Evolutionary conservation across 169 alveolate genomes (phyloP).

Genomic region (Cryptosporidium ubiquitum): DNA sequence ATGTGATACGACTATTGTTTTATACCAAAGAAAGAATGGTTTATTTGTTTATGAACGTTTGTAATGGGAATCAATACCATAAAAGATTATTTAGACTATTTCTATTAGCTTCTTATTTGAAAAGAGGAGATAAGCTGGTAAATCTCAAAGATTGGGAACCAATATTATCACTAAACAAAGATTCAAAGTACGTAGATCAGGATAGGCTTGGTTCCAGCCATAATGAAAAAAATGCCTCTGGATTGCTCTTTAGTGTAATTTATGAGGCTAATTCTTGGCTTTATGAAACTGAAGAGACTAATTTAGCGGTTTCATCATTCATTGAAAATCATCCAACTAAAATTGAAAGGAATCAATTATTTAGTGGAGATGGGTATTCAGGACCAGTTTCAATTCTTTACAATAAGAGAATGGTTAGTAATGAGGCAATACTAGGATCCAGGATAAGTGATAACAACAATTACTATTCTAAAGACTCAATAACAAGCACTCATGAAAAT

Average conservation of each 20-base stretch:
- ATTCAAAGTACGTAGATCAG: background rate
- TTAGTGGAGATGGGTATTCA: constrained; percentile 65
- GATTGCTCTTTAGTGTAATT: constrained; percentile 57
- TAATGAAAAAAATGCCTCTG: constrained; percentile 26
- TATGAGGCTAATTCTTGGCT: constrained; percentile 71
- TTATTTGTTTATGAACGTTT: constrained; percentile 54
- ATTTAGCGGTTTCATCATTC: constrained; percentile 65
- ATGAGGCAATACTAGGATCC: background rate
- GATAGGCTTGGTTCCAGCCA: background rate
- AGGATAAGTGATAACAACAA: background rate
- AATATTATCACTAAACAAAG: constrained; percentile 21
- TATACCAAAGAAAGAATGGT: constrained; percentile 49
- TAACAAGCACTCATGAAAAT: background rate
- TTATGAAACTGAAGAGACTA: constrained; percentile 64
- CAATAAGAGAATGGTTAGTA: background rate
- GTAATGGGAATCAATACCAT: constrained; percentile 53
- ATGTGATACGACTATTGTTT: constrained; percentile 14
- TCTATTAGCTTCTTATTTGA: constrained; percentile 60
- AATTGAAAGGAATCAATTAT: constrained; percentile 36
- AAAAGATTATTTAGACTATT: constrained; percentile 61
- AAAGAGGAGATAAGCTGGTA: constrained; percentile 69
- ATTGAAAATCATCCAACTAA: constrained; percentile 68
- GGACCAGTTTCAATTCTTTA: constrained; percentile 56
- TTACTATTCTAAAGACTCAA: background rate
- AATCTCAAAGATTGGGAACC: constrained; percentile 66